Evolutionary conservation across 2,329 filamentous ascomycete species (phyloP), one percentile per base, ranked within the genome.

Genomic region (Scedosporium boydii): DNA sequence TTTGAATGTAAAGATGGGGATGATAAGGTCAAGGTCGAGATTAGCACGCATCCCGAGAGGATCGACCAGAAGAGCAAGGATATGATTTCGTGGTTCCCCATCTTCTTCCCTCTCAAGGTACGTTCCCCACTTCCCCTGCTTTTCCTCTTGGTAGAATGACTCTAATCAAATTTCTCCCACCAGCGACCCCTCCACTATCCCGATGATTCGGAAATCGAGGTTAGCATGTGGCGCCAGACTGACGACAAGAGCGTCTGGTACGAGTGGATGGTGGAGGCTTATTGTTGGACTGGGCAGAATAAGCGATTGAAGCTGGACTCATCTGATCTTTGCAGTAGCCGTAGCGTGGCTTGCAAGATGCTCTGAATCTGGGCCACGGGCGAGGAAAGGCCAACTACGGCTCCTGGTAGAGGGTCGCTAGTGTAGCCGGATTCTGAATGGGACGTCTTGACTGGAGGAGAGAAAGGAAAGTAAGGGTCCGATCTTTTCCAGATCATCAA

Each of bases 11-110:
- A 68, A 29, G 72, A 69, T 34, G 69, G 67, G 62, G 74, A 69
- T 5, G 73, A 75, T 26, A 70, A 70, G 66, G 69, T 77, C 1
- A 87, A 85, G 68, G 85, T 97, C 4, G 93, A 98, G 77, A 82
- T 99, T 64, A 96, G 91, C 70, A 99, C 90, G 3, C 89, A 96
- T 69, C 96, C 95, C 0, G 89, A 96, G 66, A 90, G 88, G 34
- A 98, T 99, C 76, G 91, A 95, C 62, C 78, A 79, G 63, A 98
- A 98, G 83, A 96, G 92, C 80, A 89, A 89, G 71, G 93, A 96
- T 69, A 99, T 99, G 96, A 96, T 97, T 66, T 96, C 91, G 62
- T 99, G 95, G 95, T 99, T 99, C 73, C 95, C 95, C 1, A 98
- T 99, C 34, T 97, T 93, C 77, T 99, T 99, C 72, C 95, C 96